A percentile compares a stretch with the other conserved stretches of the same genome.
These are phyloP conservation scores for Alternaria alternata DNA, from an alignment of 2,329 filamentous ascomycete species.

Conservation along the genomic window DNA sequence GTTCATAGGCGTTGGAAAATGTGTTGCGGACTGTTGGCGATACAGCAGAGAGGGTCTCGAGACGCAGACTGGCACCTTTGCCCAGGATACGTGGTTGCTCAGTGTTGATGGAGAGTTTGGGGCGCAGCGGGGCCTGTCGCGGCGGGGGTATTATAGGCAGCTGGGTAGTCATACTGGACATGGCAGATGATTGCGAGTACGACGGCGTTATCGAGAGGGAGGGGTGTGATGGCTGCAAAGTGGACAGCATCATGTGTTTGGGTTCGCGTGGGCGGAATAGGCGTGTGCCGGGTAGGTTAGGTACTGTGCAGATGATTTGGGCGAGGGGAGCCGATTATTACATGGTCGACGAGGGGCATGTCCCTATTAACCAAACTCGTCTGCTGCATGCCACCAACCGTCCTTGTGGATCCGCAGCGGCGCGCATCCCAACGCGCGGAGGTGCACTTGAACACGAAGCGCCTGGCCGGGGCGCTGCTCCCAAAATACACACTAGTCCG, in stretches of 20 bases:
- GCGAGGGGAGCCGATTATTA: not conserved
- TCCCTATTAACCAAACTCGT: slow-evolving; percentile 6
- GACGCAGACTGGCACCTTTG: slow-evolving; percentile 61
- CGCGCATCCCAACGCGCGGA: slow-evolving; percentile 15
- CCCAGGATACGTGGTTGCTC: slow-evolving; percentile 60
- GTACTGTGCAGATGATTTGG: slow-evolving; percentile 9
- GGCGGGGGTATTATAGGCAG: slow-evolving; percentile 54
- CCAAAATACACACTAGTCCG: slow-evolving; percentile 16
- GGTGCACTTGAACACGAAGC: slow-evolving; percentile 15
- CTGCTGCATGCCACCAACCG: slow-evolving; percentile 3
- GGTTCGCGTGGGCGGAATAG: slow-evolving; percentile 6
- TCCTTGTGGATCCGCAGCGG: slow-evolving; percentile 6
- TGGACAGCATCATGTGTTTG: slow-evolving; percentile 47
- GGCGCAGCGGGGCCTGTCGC: slow-evolving; percentile 52
- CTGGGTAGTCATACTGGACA: slow-evolving; percentile 53
- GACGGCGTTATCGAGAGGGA: slow-evolving; percentile 36
- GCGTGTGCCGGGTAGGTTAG: not conserved
- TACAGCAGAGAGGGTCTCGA: slow-evolving; percentile 62
- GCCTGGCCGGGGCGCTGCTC: slow-evolving; percentile 15
- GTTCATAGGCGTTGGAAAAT: slow-evolving; percentile 67
- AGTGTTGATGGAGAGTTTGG: slow-evolving; percentile 70
- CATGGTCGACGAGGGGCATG: slow-evolving; percentile 3
- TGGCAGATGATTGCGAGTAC: slow-evolving; percentile 40
- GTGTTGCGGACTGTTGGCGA: slow-evolving; percentile 70
- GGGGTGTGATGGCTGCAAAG: slow-evolving; percentile 41